Conservation (phyloP, 768 basidiomycete species). For the Mycena galericulata region DNA sequence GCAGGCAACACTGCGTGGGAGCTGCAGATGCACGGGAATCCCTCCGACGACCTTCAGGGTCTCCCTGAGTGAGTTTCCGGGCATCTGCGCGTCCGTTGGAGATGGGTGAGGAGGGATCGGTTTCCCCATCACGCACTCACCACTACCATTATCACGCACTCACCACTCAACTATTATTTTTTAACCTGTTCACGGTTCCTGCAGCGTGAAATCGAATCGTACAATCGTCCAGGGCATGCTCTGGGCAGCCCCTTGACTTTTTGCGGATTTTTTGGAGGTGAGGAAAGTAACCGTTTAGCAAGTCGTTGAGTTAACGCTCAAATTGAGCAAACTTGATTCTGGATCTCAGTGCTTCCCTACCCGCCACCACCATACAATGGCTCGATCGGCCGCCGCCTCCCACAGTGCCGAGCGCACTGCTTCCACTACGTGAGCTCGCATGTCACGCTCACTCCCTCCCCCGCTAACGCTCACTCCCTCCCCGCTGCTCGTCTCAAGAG, state of each 20-base stretch:
- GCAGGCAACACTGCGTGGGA: too few species aligned
- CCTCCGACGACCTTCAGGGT: too few species aligned
- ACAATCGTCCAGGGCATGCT: background rate
- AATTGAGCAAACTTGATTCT: background rate
- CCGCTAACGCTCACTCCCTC: too few species aligned
- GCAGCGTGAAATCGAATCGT: background rate
- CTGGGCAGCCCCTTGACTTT: background rate
- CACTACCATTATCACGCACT: slow-evolving; percentile 1
- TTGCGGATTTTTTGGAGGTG: background rate
- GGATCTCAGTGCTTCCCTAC: background rate
- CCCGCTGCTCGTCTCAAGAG: too few species aligned
- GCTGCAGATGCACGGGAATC: too few species aligned
- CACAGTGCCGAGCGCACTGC: too few species aligned
- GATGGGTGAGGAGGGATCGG: background rate
- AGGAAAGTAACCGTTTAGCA: background rate
- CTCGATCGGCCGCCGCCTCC: too few species aligned
- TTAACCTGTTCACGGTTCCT: background rate
- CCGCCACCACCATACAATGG: background rate
- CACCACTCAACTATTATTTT: background rate
- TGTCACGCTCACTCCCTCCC: too few species aligned
- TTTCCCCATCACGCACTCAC: slow-evolving; percentile 1
- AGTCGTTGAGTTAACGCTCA: background rate
- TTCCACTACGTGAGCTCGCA: too few species aligned
- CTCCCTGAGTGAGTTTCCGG: too few species aligned
- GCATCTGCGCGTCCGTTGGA: too few species aligned